A percentile compares a stretch with the other conserved stretches of the same genome.
Evolutionary conservation across 2,329 filamentous ascomycete species (phyloP).

Genomic region (Cladobotryum protrusum): DNA sequence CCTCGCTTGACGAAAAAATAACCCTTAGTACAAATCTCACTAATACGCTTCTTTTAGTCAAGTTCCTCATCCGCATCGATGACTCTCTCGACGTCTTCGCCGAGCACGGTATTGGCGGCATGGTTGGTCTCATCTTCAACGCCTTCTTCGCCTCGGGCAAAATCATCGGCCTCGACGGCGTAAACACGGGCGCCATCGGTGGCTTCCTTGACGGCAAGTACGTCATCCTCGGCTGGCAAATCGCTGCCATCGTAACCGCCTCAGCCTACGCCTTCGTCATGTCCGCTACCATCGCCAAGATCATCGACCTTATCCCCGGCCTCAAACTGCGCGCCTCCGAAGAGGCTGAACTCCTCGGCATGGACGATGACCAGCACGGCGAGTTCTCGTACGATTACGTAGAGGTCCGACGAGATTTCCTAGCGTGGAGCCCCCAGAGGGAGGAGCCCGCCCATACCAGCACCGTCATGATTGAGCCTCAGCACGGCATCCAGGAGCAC

Average conservation of each 20-base stretch:
- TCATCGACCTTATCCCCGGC: slow-evolving; percentile 69
- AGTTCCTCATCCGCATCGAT: slow-evolving; percentile 58
- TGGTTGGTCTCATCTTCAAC: slow-evolving; percentile 67
- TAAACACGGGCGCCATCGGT: slow-evolving; percentile 61
- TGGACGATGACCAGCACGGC: slow-evolving; percentile 86
- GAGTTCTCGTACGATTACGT: slow-evolving; percentile 90
- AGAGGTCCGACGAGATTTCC: slow-evolving; percentile 80
- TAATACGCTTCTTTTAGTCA: slow-evolving; percentile 34
- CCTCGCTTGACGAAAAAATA: not conserved
- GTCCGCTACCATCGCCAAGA: slow-evolving; percentile 66
- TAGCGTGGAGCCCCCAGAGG: slow-evolving; percentile 77
- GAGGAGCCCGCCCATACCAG: slow-evolving; percentile 55
- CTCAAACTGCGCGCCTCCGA: slow-evolving; percentile 74
- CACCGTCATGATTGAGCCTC: slow-evolving; percentile 51
- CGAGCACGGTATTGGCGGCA: slow-evolving; percentile 63
- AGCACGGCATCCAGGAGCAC: slow-evolving; percentile 68
- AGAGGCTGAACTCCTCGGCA: slow-evolving; percentile 77
- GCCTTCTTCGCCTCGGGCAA: slow-evolving; percentile 63
- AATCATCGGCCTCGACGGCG: slow-evolving; percentile 69
- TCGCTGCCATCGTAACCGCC: slow-evolving; percentile 66
- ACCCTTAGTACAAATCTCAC: not conserved
- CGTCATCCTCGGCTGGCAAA: slow-evolving; percentile 69
- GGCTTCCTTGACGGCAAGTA: slow-evolving; percentile 74
- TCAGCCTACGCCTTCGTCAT: slow-evolving; percentile 66
- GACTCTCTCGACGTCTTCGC: slow-evolving; percentile 68